Evolutionary conservation across 2,329 filamentous ascomycete genomes (phyloP), one percentile per base, ranked within the genome.

Genomic region (Akanthomyces muscarius): DNA sequence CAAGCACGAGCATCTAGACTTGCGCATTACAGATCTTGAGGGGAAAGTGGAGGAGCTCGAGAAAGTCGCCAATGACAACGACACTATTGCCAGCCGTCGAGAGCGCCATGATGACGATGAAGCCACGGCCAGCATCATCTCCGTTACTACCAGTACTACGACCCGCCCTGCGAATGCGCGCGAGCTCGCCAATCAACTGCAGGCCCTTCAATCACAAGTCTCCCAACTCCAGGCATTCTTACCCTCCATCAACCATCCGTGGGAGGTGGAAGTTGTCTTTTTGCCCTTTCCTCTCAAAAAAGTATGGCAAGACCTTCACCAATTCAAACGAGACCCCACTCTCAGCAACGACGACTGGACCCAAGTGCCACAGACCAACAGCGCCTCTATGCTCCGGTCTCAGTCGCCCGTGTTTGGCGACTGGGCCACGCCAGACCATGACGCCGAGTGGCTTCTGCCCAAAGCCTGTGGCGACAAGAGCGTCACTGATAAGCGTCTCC

Each of bases 251-350:
- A 74, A 76, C 48, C 80, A 84, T 47, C 88, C 89, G 0, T 92
- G 89, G 88, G 84, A 89, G 66, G 77, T 94, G 1, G 89, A 93
- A 70, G 87, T 93, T 5, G 86, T 93, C 1, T 86, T 92, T 63
- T 73, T 93, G 8, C 90, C 90, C 1, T 94, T 91, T 72, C 80
- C 82, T 1, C 74, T 86, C 7, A 83, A 81, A 67, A 80, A 78
- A 25, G 68, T 87, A 6, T 87, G 84, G 84, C 76, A 83, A 64
- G 76, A 77, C 51, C 72, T 77, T 4, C 71, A 77, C 65, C 78
- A 84, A 3, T 84, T 86, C 70, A 78, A 76, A 55, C 63, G 71
- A 28, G 75, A 75, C 25, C 68, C 74, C 6, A 71, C 72, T 13
- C 68, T 74, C 5, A 72, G 72, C 47, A 71, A 73, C 36, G 83